Evolutionary conservation across 1,284 basidiomycete genomes (phyloP).

Genomic region (Amylostereum areolatum): DNA sequence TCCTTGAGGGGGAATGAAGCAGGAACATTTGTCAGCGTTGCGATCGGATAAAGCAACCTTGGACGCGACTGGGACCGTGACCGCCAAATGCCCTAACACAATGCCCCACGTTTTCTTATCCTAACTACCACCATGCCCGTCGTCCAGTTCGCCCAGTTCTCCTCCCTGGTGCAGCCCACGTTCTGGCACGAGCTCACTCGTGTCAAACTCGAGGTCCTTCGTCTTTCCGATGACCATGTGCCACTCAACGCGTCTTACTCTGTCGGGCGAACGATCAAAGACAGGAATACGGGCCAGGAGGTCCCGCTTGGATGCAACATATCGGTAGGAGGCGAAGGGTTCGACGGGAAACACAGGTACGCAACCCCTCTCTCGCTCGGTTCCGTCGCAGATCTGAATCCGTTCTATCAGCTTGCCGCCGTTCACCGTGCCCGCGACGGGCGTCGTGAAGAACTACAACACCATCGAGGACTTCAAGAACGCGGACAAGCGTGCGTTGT

Average conservation of each 20-base stretch:
- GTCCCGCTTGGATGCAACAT: constrained; percentile 59
- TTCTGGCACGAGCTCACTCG: constrained; percentile 92
- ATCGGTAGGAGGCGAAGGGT: constrained; percentile 53
- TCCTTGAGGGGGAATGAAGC: too few relatives aligned
- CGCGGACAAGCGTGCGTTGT: constrained; percentile 81
- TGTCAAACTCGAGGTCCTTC: constrained; percentile 88
- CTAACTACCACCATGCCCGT: constrained; percentile 36
- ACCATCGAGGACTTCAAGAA: constrained; percentile 95
- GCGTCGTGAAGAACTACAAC: constrained; percentile 88
- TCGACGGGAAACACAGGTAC: constrained; percentile 33
- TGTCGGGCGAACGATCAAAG: constrained; percentile 65
- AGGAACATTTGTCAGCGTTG: too few relatives aligned
- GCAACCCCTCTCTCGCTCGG: constrained; percentile 1
- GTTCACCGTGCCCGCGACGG: constrained; percentile 40
- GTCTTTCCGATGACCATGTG: constrained; percentile 72
- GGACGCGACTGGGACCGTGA: too few relatives aligned
- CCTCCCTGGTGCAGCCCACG: constrained; percentile 81
- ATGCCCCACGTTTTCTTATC: too few relatives aligned
- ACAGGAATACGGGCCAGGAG: constrained; percentile 66
- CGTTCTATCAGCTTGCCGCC: constrained; percentile 29
- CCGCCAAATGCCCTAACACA: too few relatives aligned
- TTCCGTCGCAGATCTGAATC: background rate
- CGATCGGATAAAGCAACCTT: too few relatives aligned
- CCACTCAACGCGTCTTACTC: constrained; percentile 66
- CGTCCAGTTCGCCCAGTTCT: constrained; percentile 85